Evolutionary conservation across 129 eudicot genomes (phyloP).

Genomic region (Scalesia atractyloides): DNA sequence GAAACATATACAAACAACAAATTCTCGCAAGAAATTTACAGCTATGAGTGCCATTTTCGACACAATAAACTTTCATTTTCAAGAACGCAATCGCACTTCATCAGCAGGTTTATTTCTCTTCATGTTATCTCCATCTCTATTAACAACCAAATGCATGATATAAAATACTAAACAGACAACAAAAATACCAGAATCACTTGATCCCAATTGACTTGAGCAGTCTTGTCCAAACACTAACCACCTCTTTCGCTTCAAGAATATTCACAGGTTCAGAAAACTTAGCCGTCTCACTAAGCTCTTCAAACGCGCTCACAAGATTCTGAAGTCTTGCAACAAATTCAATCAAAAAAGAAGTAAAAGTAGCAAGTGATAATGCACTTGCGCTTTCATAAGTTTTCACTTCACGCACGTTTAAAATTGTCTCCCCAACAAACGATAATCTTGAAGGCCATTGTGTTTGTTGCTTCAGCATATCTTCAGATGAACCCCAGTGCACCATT

Average conservation of each 20-base stretch:
- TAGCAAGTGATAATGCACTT: conserved; percentile 65
- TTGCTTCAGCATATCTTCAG: conserved; percentile 43
- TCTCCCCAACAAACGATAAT: conserved; percentile 61
- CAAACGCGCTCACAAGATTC: conserved; percentile 57
- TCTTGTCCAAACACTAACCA: conserved; percentile 36
- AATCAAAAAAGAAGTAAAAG: conserved; percentile 66
- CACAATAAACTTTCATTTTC: neutral
- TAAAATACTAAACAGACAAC: conserved; percentile 12
- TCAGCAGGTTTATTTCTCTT: neutral
- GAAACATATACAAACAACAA: neutral
- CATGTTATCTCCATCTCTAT: conserved; percentile 3
- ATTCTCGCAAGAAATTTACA: neutral
- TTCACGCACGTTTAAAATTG: conserved; percentile 60
- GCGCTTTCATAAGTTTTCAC: conserved; percentile 78
- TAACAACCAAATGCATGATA: neutral
- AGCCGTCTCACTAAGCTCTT: conserved; percentile 71
- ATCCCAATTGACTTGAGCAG: conserved; percentile 38
- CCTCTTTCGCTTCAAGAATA: conserved; percentile 36
- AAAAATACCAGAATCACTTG: conserved; percentile 26
- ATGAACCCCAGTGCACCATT: conserved; percentile 55
- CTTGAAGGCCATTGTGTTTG: conserved; percentile 84
- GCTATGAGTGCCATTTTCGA: conserved; percentile 8
- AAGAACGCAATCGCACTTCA: neutral
- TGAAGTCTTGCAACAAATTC: conserved; percentile 92
- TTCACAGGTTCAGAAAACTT: conserved; percentile 49